Evolutionary conservation across 306 rosid genomes (phyloP).

Genomic region (Cyclanthera cordifolia): DNA sequence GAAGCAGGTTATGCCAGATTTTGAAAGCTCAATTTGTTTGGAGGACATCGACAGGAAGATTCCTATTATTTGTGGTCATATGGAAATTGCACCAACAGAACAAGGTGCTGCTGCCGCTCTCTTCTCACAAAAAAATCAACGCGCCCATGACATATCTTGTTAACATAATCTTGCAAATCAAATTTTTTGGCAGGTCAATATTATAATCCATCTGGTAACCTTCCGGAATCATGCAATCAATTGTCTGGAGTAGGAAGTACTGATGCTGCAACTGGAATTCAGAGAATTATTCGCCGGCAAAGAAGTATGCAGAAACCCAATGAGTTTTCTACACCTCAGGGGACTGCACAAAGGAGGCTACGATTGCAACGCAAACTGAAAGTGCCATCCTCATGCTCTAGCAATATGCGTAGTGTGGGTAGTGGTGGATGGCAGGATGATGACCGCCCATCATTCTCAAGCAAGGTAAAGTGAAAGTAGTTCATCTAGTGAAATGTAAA

Average conservation of each 20-base stretch:
- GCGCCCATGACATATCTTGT: neutral
- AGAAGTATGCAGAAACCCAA: slow-evolving; percentile 17
- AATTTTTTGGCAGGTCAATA: slow-evolving; percentile 24
- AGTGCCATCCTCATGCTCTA: slow-evolving; percentile 5
- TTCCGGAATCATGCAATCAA: slow-evolving; percentile 25
- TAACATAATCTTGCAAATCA: slow-evolving; percentile 12
- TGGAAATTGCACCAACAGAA: slow-evolving; percentile 19
- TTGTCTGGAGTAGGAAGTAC: slow-evolving; percentile 8
- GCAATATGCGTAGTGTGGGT: neutral
- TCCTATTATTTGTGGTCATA: slow-evolving; percentile 12
- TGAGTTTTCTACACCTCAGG: slow-evolving; percentile 16
- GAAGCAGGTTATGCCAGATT: slow-evolving; percentile 21
- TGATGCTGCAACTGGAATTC: slow-evolving; percentile 29
- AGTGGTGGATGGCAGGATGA: slow-evolving; percentile 15
- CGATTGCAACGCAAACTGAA: slow-evolving; percentile 17
- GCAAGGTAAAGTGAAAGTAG: slow-evolving; percentile 33
- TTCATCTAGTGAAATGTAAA: slow-evolving; percentile 5
- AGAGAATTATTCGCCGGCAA: slow-evolving; percentile 23
- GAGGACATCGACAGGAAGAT: slow-evolving; percentile 23
- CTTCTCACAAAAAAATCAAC: neutral
- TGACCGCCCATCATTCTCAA: slow-evolving; percentile 26
- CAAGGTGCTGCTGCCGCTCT: slow-evolving; percentile 12
- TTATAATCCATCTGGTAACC: slow-evolving; percentile 8
- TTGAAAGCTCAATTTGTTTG: slow-evolving; percentile 18
- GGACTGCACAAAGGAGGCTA: slow-evolving; percentile 55